Percentiles rank a stretch among this genome's conserved stretches.
Conservation (phyloP, 2,329 filamentous ascomycete species). For the Fusarium albosuccineum region DNA sequence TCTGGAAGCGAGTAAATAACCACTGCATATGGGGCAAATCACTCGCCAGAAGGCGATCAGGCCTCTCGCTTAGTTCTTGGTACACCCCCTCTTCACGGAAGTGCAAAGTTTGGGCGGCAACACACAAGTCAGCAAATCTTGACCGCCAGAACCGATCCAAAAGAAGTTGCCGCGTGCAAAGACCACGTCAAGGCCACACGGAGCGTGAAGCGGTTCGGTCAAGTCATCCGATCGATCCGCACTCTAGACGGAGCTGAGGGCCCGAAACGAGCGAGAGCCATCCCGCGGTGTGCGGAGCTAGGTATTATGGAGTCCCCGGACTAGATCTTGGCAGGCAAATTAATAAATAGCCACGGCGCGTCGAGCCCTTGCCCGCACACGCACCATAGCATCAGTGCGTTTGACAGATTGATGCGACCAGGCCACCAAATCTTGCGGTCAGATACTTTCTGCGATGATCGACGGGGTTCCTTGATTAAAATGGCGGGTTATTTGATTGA, state of each 20-base stretch:
- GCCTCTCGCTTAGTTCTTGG: conserved; percentile 5
- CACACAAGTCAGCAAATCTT: conserved; percentile 2
- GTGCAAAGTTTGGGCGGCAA: conserved; percentile 19
- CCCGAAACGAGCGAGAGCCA: conserved; percentile 37
- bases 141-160: conserved; percentile 4
- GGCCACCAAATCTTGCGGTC: conserved; percentile 35
- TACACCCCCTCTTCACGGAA: conserved; percentile 11
- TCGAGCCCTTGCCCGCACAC: conserved; percentile 20
- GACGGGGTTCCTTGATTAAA: conserved; percentile 26
- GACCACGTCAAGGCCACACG: conserved; percentile 20
- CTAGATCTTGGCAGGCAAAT: conserved; percentile 28
- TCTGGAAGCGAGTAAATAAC: conserved; percentile 33
- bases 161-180: conserved; percentile 31
- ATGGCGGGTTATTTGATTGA: conserved; percentile 38
- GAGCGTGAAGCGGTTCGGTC: conserved; percentile 27
- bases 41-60: conserved; percentile 4
- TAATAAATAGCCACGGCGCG: conserved; percentile 20
- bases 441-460: conserved; percentile 25
- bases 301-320: conserved; percentile 35
- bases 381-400: conserved; percentile 15
- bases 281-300: conserved; percentile 38
- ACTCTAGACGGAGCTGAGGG: conserved; percentile 26
- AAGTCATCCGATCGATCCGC: conserved; percentile 31
- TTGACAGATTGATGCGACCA: conserved; percentile 33
- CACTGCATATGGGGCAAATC: conserved; percentile 5